Evolutionary conservation across 148 eudicot genomes (phyloP).

Genomic region (Euryodendron excelsum): DNA sequence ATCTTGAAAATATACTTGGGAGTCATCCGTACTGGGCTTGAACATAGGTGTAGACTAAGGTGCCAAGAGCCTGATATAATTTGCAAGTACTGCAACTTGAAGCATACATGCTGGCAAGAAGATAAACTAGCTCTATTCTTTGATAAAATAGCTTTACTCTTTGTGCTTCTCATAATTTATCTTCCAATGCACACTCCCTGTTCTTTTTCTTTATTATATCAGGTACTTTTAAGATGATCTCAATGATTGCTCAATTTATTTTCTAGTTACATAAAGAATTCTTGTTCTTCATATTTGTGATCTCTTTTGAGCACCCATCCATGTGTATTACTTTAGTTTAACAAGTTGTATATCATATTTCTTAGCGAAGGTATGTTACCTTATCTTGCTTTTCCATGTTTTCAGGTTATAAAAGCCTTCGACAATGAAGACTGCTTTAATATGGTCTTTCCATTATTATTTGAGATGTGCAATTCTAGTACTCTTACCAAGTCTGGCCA

Average conservation of each 20-base stretch:
- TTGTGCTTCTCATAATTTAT: too few relatives aligned
- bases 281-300: neutral
- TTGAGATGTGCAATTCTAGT: constrained; percentile 58
- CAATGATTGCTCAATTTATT: neutral
- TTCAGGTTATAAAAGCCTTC: constrained; percentile 82
- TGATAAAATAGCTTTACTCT: too few relatives aligned
- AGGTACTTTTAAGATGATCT: too few relatives aligned
- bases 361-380: neutral
- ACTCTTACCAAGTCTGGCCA: constrained; percentile 26
- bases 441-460: constrained; percentile 60
- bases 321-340: neutral
- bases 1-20: too few relatives aligned
- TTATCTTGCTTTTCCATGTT: constrained; percentile 2
- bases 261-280: neutral
- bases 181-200: too few relatives aligned
- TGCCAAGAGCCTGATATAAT: too few relatives aligned
- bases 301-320: neutral
- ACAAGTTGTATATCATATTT: neutral
- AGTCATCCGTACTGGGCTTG: too few relatives aligned
- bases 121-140: too few relatives aligned
- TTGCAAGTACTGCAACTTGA: too few relatives aligned
- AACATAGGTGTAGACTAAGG: too few relatives aligned
- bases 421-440: constrained; percentile 57
- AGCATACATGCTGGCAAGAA: too few relatives aligned
- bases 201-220: too few relatives aligned